Base-by-base conservation (phyloP, 139 green algal genomes). In the Chlamydomonas sp. region DNA sequence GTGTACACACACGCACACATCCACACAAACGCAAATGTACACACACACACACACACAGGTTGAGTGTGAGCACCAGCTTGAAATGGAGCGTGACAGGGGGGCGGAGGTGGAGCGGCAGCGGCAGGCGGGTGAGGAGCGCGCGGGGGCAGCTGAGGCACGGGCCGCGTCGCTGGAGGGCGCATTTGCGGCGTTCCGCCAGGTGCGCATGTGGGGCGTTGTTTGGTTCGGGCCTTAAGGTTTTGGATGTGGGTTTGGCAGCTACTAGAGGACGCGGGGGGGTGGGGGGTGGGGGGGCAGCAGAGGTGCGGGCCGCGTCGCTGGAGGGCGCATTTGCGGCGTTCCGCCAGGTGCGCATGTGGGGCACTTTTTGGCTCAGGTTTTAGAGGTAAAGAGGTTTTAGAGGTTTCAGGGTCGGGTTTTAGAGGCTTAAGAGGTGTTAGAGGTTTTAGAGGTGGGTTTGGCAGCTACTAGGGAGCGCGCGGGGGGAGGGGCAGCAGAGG, bases 1-100 rank as follows among this genome's bases (percentile, higher is more conserved):
- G 22, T 22, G 5, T 30, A 43, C 60, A 39, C 5, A 54, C 13
- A 54, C 13, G 43, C 13, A 54, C 13, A 54, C 13, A 54, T 54
- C 43, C 43, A 54, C 16, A 26, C 31, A 8, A 38, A 28, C 30
- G 20, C 31, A 67, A 28, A 67, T 43, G 60, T 67, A 39, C 24
- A 10, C n/a, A 16, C n/a, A 39, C 10, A 29, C 26, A n/a, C n/a
- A n/a, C n/a, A n/a, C 78, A 34, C 71, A 86, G 73, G 73, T 84
- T 30, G 82, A 90, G 67, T 90, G 81, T 58, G 82, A 92, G 72
- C 83, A 89, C 74, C 82, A 89, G 72, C 75, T 92, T 29, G 76
- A 85, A 20, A 81, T 90, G 5, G 83, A 89, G 77, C 48, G 75
- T 1, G 75, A 84, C 63, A 77, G 67, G 60, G 61, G 69, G 65